A percentile compares a stretch with the other conserved stretches of the same genome.
Evolutionary conservation across 2,329 filamentous ascomycete genomes (phyloP).

Genomic region (Xylaria sp.): DNA sequence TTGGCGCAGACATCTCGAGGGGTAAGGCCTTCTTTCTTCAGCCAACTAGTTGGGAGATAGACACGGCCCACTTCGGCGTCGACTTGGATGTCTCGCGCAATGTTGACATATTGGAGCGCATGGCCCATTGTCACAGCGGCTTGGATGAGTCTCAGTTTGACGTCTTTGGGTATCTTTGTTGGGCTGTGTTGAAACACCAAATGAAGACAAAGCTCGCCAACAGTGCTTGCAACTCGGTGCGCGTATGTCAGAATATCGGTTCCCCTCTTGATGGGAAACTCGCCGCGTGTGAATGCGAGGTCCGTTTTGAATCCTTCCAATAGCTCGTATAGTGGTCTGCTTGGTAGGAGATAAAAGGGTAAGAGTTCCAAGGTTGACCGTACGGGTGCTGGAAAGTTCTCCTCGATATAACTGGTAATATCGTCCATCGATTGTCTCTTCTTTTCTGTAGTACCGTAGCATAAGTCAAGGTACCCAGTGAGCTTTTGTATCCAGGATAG

Average conservation of each 20-base stretch:
- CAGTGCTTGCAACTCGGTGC: constrained; percentile 64
- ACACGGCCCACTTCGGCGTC: constrained; percentile 62
- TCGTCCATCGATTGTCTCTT: constrained; percentile 23
- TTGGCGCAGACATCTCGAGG: constrained; percentile 49
- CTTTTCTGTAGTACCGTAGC: constrained; percentile 37
- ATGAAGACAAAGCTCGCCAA: constrained; percentile 63
- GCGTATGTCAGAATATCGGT: constrained; percentile 58
- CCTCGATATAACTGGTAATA: constrained; percentile 35
- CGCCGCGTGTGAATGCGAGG: constrained; percentile 44
- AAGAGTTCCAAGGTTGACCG: constrained; percentile 55
- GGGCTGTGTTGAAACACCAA: constrained; percentile 57
- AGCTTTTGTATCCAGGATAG: constrained; percentile 54
- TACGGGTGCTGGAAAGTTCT: constrained; percentile 47
- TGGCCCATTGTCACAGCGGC: constrained; percentile 64
- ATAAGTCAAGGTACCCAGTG: constrained; percentile 50
- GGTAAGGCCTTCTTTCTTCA: constrained; percentile 51
- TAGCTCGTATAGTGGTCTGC: constrained; percentile 56
- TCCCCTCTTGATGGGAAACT: constrained; percentile 54
- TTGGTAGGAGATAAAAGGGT: constrained; percentile 51
- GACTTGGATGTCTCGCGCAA: constrained; percentile 65
- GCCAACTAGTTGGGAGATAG: constrained; percentile 62
- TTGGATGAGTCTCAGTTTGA: constrained; percentile 42
- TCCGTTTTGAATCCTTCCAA: constrained; percentile 66
- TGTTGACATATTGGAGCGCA: constrained; percentile 72
- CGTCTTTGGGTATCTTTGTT: constrained; percentile 27